phyloP scores from a whole-genome alignment of 306 rosid genomes.

The Cajanus cajan region DNA sequence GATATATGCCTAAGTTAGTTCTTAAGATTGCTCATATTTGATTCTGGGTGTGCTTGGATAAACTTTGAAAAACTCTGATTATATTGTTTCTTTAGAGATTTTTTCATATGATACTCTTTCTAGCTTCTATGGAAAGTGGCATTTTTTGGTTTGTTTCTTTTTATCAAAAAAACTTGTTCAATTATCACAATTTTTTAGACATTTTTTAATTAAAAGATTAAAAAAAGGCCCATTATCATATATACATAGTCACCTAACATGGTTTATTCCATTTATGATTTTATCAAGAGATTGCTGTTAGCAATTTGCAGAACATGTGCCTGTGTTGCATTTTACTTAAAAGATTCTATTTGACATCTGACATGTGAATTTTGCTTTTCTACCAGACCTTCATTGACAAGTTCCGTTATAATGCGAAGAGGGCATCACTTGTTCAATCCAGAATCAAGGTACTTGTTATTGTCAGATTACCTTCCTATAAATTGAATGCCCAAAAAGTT shows the following conservation, averaged over 20 bases:
- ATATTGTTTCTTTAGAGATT: not conserved
- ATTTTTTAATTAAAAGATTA: not conserved
- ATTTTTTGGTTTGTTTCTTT: not conserved
- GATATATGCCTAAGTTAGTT: not conserved
- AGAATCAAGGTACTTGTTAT: slow-evolving; percentile 85
- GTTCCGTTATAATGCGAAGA: slow-evolving; percentile 97
- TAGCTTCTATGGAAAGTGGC: not conserved
- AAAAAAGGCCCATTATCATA: not conserved
- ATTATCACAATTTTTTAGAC: not conserved
- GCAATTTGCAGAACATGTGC: slow-evolving; percentile 13
- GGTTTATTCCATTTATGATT: not conserved
- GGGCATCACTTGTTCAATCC: slow-evolving; percentile 98
- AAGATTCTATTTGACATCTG: slow-evolving; percentile 40
- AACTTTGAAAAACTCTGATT: slow-evolving; percentile 16
- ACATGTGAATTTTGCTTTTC: slow-evolving; percentile 33
- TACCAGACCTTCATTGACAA: slow-evolving; percentile 91
- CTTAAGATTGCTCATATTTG: not conserved
- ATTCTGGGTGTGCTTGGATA: not conserved
- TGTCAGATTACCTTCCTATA: not conserved
- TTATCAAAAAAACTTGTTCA: not conserved
- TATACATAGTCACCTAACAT: not conserved
- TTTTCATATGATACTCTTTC: not conserved
- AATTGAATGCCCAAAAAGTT: slow-evolving; percentile 21
- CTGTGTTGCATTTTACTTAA: slow-evolving; percentile 7
- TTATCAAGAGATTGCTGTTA: not conserved